These are phyloP conservation scores for Triticum timopheevii DNA, from an alignment of 176 grass and related monocot genomes.

Conservation along the genomic window DNA sequence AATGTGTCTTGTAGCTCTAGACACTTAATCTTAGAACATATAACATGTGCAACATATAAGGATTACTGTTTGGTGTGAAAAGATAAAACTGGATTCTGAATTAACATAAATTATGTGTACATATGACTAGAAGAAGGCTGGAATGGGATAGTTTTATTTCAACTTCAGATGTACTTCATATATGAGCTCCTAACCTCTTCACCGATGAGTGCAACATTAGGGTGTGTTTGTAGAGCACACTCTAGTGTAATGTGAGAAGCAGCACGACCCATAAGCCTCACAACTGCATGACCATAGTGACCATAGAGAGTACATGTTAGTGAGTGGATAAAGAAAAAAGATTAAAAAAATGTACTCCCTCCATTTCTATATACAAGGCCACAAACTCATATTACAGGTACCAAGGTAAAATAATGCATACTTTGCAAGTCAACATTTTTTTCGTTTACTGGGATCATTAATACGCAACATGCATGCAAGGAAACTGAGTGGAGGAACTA, in stretches of 20 bases:
- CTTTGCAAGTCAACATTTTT: too few relatives aligned
- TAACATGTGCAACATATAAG: background rate
- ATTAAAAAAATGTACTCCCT: too few relatives aligned
- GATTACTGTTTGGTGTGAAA: background rate
- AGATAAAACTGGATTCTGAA: background rate
- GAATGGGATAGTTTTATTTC: background rate
- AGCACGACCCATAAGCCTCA: conserved; percentile 99
- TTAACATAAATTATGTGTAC: background rate
- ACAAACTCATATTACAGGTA: too few relatives aligned
- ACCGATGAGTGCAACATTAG: conserved; percentile 91
- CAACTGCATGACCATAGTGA: conserved; percentile 77
- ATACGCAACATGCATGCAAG: too few relatives aligned
- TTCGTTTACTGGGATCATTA: too few relatives aligned
- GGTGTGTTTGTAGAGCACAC: conserved; percentile 94
- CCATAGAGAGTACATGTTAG: conserved; percentile 11
- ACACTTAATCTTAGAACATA: background rate
- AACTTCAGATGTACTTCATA: conserved; percentile 1
- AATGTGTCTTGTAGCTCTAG: background rate
- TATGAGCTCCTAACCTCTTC: conserved; percentile 67
- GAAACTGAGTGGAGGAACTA: too few relatives aligned
- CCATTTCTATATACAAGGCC: too few relatives aligned
- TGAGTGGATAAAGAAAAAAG: background rate
- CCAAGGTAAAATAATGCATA: too few relatives aligned
- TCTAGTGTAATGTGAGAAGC: conserved; percentile 99
- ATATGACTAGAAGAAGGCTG: background rate